These are phyloP conservation scores for Geosmithia putterillii DNA, from an alignment of 2,329 filamentous ascomycete genomes.

Conservation along the genomic window DNA sequence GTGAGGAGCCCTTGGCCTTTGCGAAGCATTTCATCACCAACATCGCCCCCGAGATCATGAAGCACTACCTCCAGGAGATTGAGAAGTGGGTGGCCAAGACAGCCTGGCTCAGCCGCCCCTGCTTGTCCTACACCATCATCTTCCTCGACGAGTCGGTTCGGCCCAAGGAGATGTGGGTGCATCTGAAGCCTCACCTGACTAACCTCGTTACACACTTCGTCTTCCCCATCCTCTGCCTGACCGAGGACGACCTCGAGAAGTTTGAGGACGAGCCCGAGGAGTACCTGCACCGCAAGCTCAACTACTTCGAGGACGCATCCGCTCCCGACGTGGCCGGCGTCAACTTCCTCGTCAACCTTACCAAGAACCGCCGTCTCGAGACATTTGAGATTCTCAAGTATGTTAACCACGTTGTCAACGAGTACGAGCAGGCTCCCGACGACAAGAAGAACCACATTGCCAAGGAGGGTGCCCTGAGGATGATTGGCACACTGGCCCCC, in stretches of 20 bases:
- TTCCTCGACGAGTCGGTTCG: constrained; percentile 97
- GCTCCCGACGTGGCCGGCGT: constrained; percentile 91
- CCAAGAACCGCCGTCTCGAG: constrained; percentile 89
- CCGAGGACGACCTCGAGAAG: constrained; percentile 82
- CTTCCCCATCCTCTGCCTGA: constrained; percentile 89
- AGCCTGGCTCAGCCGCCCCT: constrained; percentile 87
- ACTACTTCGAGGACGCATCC: constrained; percentile 95
- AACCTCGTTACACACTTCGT: constrained; percentile 89
- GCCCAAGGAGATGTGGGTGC: constrained; percentile 92
- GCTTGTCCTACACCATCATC: constrained; percentile 83
- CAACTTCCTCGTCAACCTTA: constrained; percentile 90
- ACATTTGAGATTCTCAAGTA: constrained; percentile 92
- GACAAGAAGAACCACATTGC: constrained; percentile 87
- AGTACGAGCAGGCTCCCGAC: constrained; percentile 74
- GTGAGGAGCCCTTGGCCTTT: constrained; percentile 64
- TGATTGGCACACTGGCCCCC: constrained; percentile 90
- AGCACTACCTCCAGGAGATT: constrained; percentile 86
- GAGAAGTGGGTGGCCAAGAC: constrained; percentile 97
- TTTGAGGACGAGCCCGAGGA: constrained; percentile 93
- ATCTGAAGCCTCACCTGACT: constrained; percentile 86
- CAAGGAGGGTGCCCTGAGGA: constrained; percentile 91
- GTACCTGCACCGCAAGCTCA: constrained; percentile 92
- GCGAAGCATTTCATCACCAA: constrained; percentile 84
- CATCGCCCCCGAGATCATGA: constrained; percentile 91
- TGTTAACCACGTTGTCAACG: constrained; percentile 88